Conservation (phyloP, 345 rosid genomes). For the Hibiscus trionum region DNA sequence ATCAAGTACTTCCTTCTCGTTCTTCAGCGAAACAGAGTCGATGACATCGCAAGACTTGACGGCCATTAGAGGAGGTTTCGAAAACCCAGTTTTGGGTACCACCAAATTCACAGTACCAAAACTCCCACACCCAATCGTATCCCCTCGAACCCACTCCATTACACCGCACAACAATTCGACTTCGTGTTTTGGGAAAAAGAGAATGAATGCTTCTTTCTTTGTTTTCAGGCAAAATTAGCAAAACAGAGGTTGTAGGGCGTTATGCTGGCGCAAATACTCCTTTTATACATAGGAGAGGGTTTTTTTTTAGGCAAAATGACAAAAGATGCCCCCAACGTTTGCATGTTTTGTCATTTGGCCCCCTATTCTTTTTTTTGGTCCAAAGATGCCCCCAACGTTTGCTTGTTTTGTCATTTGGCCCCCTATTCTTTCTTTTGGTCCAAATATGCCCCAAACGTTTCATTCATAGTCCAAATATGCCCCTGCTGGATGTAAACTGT, state of each 20-base stretch:
- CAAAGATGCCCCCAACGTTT: too few species aligned
- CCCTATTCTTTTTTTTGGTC: too few species aligned
- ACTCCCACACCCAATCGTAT: conserved; percentile 55
- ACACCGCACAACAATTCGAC: neutral
- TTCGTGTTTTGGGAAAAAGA: neutral
- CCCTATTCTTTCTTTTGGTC: too few species aligned
- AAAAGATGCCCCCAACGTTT: too few species aligned
- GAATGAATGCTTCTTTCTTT: neutral
- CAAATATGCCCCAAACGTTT: too few species aligned
- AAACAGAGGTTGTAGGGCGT: conserved; percentile 11
- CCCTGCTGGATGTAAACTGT: too few species aligned
- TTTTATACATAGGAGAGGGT: conserved; percentile 6
- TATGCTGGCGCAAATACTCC: conserved; percentile 9
- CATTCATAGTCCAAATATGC: too few species aligned
- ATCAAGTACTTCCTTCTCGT: conserved; percentile 44
- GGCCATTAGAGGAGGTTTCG: conserved; percentile 42
- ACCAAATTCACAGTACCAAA: conserved; percentile 61
- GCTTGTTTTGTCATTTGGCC: too few species aligned
- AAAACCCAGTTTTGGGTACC: conserved; percentile 13
- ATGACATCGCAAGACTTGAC: conserved; percentile 52
- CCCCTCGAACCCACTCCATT: conserved; percentile 73
- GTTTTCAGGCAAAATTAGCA: neutral
- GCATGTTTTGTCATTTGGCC: too few species aligned
- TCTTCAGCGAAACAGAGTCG: conserved; percentile 31
- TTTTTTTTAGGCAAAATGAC: too few species aligned